Conservation (phyloP, 495 filamentous ascomycete genomes). For the Diplogelasinospora grovesii region DNA sequence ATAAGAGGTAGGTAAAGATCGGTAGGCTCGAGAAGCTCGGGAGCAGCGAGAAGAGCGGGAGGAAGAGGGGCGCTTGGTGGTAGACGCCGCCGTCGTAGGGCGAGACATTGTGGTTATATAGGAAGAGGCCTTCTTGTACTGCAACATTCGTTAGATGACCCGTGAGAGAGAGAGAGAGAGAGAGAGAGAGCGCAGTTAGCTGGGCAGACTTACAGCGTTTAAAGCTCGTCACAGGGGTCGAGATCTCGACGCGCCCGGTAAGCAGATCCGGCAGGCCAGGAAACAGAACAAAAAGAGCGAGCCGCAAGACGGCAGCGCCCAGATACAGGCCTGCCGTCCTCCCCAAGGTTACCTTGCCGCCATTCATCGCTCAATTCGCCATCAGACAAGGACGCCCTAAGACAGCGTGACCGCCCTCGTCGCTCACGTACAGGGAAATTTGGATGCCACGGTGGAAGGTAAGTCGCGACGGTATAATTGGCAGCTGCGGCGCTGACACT, state of each 20-base stretch:
- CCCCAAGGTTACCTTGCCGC: slow-evolving; percentile 40
- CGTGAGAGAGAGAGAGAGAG: neutral
- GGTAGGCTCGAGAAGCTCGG: slow-evolving; percentile 57
- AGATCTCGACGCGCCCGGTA: slow-evolving; percentile 89
- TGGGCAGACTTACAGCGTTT: slow-evolving; percentile 68
- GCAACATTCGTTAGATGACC: slow-evolving; percentile 3
- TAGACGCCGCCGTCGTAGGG: slow-evolving; percentile 97
- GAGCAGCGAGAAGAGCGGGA: slow-evolving; percentile 83
- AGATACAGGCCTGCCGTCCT: slow-evolving; percentile 69
- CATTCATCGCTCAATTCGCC: slow-evolving; percentile 39
- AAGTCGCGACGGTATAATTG: neutral
- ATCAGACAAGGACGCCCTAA: slow-evolving; percentile 13
- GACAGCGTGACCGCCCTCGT: too few species aligned
- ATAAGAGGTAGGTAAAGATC: slow-evolving; percentile 72
- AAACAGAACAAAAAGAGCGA: slow-evolving; percentile 73
- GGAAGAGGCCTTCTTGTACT: slow-evolving; percentile 95
- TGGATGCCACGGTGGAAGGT: slow-evolving; percentile 4
- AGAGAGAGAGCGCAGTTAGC: neutral
- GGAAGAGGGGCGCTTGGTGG: slow-evolving; percentile 90
- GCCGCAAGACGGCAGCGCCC: slow-evolving; percentile 69
- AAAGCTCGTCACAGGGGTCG: slow-evolving; percentile 95
- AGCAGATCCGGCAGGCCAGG: slow-evolving; percentile 80
- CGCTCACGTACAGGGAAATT: slow-evolving; percentile 2
- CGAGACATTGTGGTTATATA: slow-evolving; percentile 93
- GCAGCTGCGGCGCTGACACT: neutral